phyloP scores from a whole-genome alignment of 140 eudicot genomes.

The Cichorium intybus region DNA sequence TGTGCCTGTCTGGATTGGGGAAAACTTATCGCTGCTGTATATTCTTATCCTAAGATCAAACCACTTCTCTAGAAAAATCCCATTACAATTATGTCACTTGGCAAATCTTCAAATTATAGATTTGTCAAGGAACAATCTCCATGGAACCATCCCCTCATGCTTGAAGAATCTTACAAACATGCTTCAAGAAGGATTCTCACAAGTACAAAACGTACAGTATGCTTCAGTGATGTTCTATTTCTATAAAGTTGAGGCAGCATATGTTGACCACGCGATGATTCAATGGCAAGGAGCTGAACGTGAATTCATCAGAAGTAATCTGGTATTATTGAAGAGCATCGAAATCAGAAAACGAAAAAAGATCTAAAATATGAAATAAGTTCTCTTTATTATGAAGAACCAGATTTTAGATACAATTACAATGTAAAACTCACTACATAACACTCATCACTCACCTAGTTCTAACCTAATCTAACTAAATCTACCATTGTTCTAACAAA shows the following conservation, averaged over 20 bases:
- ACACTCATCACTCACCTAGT: too few species aligned
- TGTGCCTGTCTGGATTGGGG: neutral
- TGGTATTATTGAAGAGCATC: slow-evolving; percentile 24
- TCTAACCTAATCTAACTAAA: too few species aligned
- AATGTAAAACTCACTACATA: too few species aligned
- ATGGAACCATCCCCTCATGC: neutral
- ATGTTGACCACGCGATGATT: neutral
- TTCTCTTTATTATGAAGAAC: too few species aligned
- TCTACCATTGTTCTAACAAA: too few species aligned
- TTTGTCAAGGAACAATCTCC: neutral
- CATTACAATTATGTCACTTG: neutral
- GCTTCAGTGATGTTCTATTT: too few species aligned
- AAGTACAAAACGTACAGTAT: neutral
- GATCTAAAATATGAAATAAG: too few species aligned
- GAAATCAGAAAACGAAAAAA: too few species aligned
- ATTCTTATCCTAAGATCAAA: neutral
- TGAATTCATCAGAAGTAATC: slow-evolving; percentile 20
- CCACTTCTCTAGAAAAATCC: neutral
- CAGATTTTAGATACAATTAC: too few species aligned
- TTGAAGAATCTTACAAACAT: neutral
- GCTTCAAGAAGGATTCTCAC: neutral
- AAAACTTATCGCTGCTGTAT: neutral
- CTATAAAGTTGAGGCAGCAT: too few species aligned
- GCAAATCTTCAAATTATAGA: neutral
- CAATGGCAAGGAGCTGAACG: slow-evolving; percentile 23